Base-by-base conservation (phyloP, 768 basidiomycete species). In the Rhodotorula paludigena region DNA sequence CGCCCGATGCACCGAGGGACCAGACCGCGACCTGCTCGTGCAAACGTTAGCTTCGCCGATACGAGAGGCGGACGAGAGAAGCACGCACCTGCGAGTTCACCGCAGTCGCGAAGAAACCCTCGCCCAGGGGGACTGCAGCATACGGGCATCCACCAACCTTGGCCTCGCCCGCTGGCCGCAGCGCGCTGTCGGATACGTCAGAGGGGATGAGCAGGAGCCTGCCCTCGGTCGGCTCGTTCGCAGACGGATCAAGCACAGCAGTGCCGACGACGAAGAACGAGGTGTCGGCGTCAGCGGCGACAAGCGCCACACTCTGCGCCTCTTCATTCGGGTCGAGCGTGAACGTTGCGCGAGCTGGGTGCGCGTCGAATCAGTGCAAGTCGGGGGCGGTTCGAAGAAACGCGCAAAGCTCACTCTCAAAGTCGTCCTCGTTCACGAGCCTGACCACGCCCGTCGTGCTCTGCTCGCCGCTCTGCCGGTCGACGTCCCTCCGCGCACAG, bases 131-230 rank as follows among this genome's bases (percentile, higher is more conserved):
- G 0, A 82, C 80, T 30, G 92, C 71, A 3, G 86, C 82, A 75
- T 87, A 90, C 2, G 90, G 85, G 73, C 86, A 87, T 25, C 91
- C 91, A 23, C 81, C 3, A 83, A 80, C 77, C 62, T 78, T 79
- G 20, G 41, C n/a, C 52, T 36, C 68, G 53, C 78, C 77, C 14
- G 73, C 77, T 16, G 74, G 68, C 32, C 77, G 73, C 53, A 74
- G 72, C 30, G 25, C 23, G 11, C 57, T 44, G 9, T 32, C 51
- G 9, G 35, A 41, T 21, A 20, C 23, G 3, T 41, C 16, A 23
- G 51, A 12, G 32, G 44, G 39, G 21, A 73, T 41, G 9, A 74
- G 16, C 23, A 72, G 21, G 33, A 76, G 63, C 2, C 74, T 61
- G 0, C 75, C 75, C 21, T 57, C 45, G 30, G 66, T 72, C 3